Base-by-base conservation (phyloP, 2,329 filamentous ascomycete species). In the Penicillium decumbens region DNA sequence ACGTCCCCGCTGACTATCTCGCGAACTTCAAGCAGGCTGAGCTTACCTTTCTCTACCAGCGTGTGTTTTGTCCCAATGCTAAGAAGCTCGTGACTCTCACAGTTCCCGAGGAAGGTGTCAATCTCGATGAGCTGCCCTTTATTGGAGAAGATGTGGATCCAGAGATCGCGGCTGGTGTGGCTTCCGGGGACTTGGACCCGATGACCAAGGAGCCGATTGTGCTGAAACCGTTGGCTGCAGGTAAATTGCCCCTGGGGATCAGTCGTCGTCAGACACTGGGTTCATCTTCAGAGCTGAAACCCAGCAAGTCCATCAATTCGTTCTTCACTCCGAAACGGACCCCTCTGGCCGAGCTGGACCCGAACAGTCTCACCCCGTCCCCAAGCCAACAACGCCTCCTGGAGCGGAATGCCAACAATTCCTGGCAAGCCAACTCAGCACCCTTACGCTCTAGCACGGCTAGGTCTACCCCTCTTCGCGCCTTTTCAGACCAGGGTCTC, bases 1-100 rank as follows among this genome's bases (percentile, higher is more conserved):
- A 81, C 45, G 80, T 98, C 8, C 91, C 93, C 0, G 75, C 84
- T 33, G 85, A 87, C 54, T 98, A 97, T 65, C 74, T 93, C 25
- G 82, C 87, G 6, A 77, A 81, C 18, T 98, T 97, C 66, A 80
- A 82, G 53, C 85, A 92, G 65, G 93, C 93, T 0, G 93, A 98
- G 69, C 76, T 88, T 59, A 97, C 93, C 0, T 98, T 98, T 64
- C 73, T 96, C 15, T 88, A 97, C 64, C 93, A 96, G 72, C 88
- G 93, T 72, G 92, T 97, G 3, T 98, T 88, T 68, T 97, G 92
- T 66, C 90, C 92, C 0, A 74, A 77, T 32, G 77, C 80, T 37
- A 77, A 84, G 50, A 75, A 82, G 53, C 71, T 97, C 39, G 87
- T 95, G 35, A 84, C 89, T 52, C 77, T 95, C 50, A 93, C 84